Conservation (phyloP, 257 asterid species). For the Nicotiana tomentosiformis region DNA sequence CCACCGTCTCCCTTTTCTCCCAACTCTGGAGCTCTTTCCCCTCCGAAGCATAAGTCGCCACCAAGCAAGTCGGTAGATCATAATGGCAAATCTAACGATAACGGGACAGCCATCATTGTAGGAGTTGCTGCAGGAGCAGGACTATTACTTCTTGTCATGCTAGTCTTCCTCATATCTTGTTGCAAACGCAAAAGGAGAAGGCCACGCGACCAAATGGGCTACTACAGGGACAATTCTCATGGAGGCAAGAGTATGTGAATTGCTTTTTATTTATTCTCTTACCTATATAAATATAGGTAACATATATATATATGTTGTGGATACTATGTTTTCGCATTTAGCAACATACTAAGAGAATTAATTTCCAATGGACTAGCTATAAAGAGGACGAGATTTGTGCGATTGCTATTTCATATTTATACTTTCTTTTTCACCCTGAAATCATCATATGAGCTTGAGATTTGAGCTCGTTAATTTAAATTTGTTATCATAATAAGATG, state of each 20-base stretch:
- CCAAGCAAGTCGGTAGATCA: constrained; percentile 16
- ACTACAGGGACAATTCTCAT: constrained; percentile 49
- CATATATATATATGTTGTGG: no score
- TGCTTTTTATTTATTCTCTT: neutral
- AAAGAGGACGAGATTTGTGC: neutral
- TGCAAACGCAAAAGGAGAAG: constrained; percentile 47
- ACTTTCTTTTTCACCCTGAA: neutral
- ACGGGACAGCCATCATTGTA: constrained; percentile 24
- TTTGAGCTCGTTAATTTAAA: neutral
- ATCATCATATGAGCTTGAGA: neutral
- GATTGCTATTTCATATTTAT: neutral
- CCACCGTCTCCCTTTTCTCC: constrained; percentile 6
- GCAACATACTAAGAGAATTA: constrained; percentile 19
- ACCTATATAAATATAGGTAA: no score
- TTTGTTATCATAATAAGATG: neutral
- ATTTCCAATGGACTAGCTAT: neutral
- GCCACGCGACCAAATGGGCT: constrained; percentile 48
- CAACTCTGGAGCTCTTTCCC: constrained; percentile 8
- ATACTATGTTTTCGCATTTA: neutral
- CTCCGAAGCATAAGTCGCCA: constrained; percentile 17
- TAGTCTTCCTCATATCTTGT: constrained; percentile 35
- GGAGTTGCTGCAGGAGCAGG: constrained; percentile 68
- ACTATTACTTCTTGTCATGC: constrained; percentile 39
- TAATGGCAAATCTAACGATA: constrained; percentile 3
- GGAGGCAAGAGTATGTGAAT: constrained; percentile 37